Base-by-base conservation (phyloP, 2,329 filamentous ascomycete species). In the Akanthomyces uredinophilus region DNA sequence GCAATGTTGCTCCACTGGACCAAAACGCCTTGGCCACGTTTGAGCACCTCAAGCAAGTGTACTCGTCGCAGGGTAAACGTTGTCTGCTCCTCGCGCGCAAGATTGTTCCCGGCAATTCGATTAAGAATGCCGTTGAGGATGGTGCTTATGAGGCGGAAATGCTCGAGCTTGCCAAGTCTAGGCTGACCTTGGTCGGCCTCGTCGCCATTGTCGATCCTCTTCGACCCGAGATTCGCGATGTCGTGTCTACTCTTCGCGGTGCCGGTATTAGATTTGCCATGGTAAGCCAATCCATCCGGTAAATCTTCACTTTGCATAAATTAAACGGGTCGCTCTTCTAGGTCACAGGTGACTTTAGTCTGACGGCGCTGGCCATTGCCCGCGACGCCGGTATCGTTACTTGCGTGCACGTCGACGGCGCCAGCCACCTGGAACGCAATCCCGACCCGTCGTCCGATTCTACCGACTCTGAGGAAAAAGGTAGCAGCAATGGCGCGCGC, bases 161-260 rank as follows among this genome's bases (percentile, higher is more conserved):
- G n/a, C 73, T 80, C 58, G 77, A 80, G 24, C 77, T 85, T 49
- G 80, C 83, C 41, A 78, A 74, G 53, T 77, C 80, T 2, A 82
- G 86, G 4, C 80, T 95, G 37, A 84, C 82, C 0, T 85, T 94
- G 65, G 84, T 89, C 29, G 91, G 91, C 16, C 76, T 96, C 4
- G 84, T 92, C 29, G 90, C 88, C 46, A 86, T 95, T 37, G 90
- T 92, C 57, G 91, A 94, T 66, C 91, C 91, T 1, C 86, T 90
- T 60, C 86, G 90, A 0, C 82, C 86, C 0, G 90, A 93, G 70
- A 91, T 91, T 4, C 85, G 83, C 0, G 82, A 81, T 2, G 85
- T 88, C 0, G 84, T 91, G 47, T 75, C 78, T n/a, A 89, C 83
- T 0, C 78, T 92, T 18, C 83, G 88, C 14, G 79, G 83, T 1